These are phyloP conservation scores for Drechslerella dactyloides DNA, from an alignment of 2,329 filamentous ascomycete species.

Conservation along the genomic window DNA sequence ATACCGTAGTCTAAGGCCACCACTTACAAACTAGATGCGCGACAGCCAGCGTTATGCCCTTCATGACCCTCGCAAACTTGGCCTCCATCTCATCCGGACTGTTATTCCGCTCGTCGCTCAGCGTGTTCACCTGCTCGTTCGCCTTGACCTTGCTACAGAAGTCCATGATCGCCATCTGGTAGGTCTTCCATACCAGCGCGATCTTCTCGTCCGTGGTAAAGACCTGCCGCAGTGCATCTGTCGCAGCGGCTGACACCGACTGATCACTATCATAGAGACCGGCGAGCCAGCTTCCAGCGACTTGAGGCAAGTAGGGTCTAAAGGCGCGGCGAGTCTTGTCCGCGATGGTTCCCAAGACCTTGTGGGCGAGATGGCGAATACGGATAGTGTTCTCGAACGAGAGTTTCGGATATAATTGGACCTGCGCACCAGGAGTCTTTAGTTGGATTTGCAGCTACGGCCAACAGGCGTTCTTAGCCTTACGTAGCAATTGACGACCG, in stretches of 20 bases:
- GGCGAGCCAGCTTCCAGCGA: slow-evolving; percentile 88
- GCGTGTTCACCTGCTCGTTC: slow-evolving; percentile 76
- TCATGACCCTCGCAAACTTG: slow-evolving; percentile 82
- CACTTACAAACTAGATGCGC: slow-evolving; percentile 63
- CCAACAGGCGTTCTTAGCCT: slow-evolving; percentile 52
- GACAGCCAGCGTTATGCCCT: slow-evolving; percentile 65
- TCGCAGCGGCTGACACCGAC: slow-evolving; percentile 75
- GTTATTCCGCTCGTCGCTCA: slow-evolving; percentile 88
- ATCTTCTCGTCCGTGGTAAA: slow-evolving; percentile 82
- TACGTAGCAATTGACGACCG: slow-evolving; percentile 60
- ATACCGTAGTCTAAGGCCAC: not conserved
- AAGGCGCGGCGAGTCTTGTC: slow-evolving; percentile 75
- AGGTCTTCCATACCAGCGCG: slow-evolving; percentile 76
- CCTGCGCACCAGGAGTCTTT: slow-evolving; percentile 62
- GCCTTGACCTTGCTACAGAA: slow-evolving; percentile 79
- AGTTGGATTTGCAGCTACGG: not conserved
- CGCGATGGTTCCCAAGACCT: slow-evolving; percentile 70
- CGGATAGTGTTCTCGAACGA: slow-evolving; percentile 88
- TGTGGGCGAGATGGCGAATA: slow-evolving; percentile 85
- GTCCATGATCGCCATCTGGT: slow-evolving; percentile 78
- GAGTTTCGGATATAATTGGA: slow-evolving; percentile 82
- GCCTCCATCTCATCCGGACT: slow-evolving; percentile 82
- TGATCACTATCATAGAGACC: slow-evolving; percentile 87
- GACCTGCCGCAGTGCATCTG: slow-evolving; percentile 75
- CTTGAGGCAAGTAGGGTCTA: slow-evolving; percentile 75